Base-by-base conservation (phyloP, 768 basidiomycete species). In the Phylloporus arenicola region DNA sequence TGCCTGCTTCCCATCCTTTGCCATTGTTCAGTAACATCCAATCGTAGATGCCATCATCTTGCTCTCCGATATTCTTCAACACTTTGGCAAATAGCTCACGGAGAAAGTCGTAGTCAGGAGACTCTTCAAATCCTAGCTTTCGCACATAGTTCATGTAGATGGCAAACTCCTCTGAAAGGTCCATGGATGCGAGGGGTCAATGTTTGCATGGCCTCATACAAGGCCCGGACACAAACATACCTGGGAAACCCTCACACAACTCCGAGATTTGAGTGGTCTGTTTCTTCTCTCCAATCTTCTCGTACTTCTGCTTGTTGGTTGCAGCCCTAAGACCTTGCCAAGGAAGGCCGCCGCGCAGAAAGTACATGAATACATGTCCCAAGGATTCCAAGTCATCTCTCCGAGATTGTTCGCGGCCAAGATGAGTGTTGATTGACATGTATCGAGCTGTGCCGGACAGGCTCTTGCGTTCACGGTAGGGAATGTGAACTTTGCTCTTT, bases 81-180 rank as follows among this genome's bases (percentile, higher is more conserved):
- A 97, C 84, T 68, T 96, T 97, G 33, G 82, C 74, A 68, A 99
- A 98, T 24, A 99, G 75, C 56, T 97, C 95, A 39, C 94, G 82
- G 48, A 99, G 78, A 69, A 99, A 99, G 62, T 99, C 95, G 57
- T 99, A 99, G 69, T 99, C 95, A 3, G 95, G 95, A 22, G 82
- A 82, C 70, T 99, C 95, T 65, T 98, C 96, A 63, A 98, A 99
- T 24, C 94, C 95, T 52, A 99, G 79, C 70, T 96, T 98, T 44
- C 95, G 90, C 40, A 99, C 95, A 59, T 99, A 99, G 73, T 96
- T 97, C 84, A 99, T 92, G 72, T 98, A 99, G 58, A 98, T 98
- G 17, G 85, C 83, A 64, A 99, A 97, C 63, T 98, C 95, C 78
- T 97, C 95, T 48, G 33, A 19, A 54, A 37, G 34, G 39, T 44